These are phyloP conservation scores for Penicillium manginii DNA, from an alignment of 495 filamentous ascomycete species.

Conservation along the genomic window DNA sequence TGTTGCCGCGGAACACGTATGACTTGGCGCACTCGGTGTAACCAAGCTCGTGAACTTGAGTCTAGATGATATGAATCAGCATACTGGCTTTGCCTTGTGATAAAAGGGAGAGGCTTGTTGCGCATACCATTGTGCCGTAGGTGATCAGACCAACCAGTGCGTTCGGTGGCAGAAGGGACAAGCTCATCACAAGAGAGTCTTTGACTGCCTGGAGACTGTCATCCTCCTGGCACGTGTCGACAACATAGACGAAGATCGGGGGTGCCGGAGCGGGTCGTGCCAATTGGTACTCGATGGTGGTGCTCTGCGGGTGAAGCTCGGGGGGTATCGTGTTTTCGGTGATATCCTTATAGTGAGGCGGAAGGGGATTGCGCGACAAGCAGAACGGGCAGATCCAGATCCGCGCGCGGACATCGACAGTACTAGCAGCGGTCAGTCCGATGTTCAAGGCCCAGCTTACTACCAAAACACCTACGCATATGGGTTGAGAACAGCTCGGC, in stretches of 20 bases:
- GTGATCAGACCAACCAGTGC: constrained; percentile 95
- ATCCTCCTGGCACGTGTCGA: constrained; percentile 98
- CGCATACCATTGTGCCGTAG: constrained; percentile 91
- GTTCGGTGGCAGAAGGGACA: constrained; percentile 90
- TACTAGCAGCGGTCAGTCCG: constrained; percentile 57
- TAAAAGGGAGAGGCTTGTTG: background rate
- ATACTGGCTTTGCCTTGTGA: constrained; percentile 20
- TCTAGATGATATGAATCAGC: constrained; percentile 46
- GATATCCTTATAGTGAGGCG: constrained; percentile 99
- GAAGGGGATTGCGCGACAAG: constrained; percentile 90
- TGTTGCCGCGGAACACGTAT: constrained; percentile 98
- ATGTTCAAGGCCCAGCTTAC: constrained; percentile 3
- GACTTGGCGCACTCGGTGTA: constrained; percentile 98
- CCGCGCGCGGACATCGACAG: constrained; percentile 91
- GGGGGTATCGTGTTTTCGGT: constrained; percentile 91
- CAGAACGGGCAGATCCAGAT: constrained; percentile 99
- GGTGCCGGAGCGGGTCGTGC: constrained; percentile 90
- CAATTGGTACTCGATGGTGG: constrained; percentile 96
- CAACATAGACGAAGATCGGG: constrained; percentile 96
- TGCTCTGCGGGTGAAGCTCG: constrained; percentile 90
- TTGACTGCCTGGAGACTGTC: constrained; percentile 95
- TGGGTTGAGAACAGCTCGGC: constrained; percentile 94
- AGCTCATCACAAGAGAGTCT: constrained; percentile 95
- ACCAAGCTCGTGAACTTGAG: constrained; percentile 97
- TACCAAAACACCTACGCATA: constrained; percentile 71